Evolutionary conservation across 768 basidiomycete species (phyloP).

Genomic region (Suillus variegatus): DNA sequence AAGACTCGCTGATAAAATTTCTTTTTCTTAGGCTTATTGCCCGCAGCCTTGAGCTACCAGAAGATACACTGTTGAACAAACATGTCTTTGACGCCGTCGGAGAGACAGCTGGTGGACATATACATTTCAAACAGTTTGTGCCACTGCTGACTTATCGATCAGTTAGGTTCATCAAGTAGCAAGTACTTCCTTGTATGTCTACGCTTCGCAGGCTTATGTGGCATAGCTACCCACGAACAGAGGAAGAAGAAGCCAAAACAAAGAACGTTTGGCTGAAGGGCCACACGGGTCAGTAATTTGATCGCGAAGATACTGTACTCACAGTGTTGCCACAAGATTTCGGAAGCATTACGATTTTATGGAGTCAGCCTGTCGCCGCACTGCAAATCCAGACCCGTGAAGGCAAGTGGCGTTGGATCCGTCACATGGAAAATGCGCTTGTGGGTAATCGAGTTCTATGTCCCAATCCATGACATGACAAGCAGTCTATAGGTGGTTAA

Average conservation of each 20-base stretch:
- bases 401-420: slow-evolving; percentile 60
- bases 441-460: slow-evolving; percentile 29
- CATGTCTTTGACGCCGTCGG: slow-evolving; percentile 44
- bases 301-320: background rate
- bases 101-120: slow-evolving; percentile 41
- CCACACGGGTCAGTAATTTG: slow-evolving; percentile 45
- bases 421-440: slow-evolving; percentile 57
- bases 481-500: slow-evolving; percentile 50
- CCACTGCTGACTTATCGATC: background rate
- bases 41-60: slow-evolving; percentile 52
- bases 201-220: background rate
- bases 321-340: slow-evolving; percentile 39
- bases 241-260: slow-evolving; percentile 50
- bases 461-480: background rate
- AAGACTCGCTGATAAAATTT: background rate
- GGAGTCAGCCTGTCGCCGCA: slow-evolving; percentile 60
- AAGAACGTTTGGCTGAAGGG: slow-evolving; percentile 65
- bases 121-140: background rate
- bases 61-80: slow-evolving; percentile 49
- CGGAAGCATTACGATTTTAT: slow-evolving; percentile 57
- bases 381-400: slow-evolving; percentile 57
- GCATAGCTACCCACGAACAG: slow-evolving; percentile 48
- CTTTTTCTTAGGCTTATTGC: slow-evolving; percentile 44
- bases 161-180: slow-evolving; percentile 75
- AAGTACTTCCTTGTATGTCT: slow-evolving; percentile 16